Evolutionary conservation across 805 yeast species (phyloP), one percentile per base, ranked within the genome.

Genomic region (Candida chilensis): DNA sequence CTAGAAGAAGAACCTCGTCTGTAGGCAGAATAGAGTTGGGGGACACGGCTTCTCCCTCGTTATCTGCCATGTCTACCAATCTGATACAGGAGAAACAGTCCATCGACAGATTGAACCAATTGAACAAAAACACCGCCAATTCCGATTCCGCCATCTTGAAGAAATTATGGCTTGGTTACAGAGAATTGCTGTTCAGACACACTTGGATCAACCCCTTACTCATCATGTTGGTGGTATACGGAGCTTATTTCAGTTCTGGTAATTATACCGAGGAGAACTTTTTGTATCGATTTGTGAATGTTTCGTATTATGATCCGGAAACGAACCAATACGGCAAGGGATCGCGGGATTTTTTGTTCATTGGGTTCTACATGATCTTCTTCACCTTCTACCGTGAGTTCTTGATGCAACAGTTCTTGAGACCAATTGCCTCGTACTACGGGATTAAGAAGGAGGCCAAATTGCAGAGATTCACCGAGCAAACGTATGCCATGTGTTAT

Each of bases 381-480:
- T 88, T 92, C 70, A 82, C 96, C 0, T 92, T 90, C 50, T 63
- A 74, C 40, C 74, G 99, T 45, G 98, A 92, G 55, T 90, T 92
- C 48, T 48, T 75, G 40, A 87, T 92, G 97, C 88, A 87, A 51
- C 63, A 72, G 20, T 45, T 86, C 1, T 71, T 92, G 35, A 67
- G 66, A 42, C 97, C 97, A 5, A 37, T 84, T 20, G 90, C 96
- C 2, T 33, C 36, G 20, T 26, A 8, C 11, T 60, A 52, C 26
- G 85, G 85, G 1, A 47, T 85, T 22, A 60, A 40, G 24, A 58
- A 57, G 32, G 68, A 64, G 35, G 64, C 64, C 14, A 88, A 84
- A 53, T 52, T 74, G 26, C 73, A 71, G 37, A 72, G 99, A 52
- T 87, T 90, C 56, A 75, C 85, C 78, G 99, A 92, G 55, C 99